Base-by-base conservation (phyloP, 225 moss, liverwort and hornwort species). In the Pleurozium schreberi region DNA sequence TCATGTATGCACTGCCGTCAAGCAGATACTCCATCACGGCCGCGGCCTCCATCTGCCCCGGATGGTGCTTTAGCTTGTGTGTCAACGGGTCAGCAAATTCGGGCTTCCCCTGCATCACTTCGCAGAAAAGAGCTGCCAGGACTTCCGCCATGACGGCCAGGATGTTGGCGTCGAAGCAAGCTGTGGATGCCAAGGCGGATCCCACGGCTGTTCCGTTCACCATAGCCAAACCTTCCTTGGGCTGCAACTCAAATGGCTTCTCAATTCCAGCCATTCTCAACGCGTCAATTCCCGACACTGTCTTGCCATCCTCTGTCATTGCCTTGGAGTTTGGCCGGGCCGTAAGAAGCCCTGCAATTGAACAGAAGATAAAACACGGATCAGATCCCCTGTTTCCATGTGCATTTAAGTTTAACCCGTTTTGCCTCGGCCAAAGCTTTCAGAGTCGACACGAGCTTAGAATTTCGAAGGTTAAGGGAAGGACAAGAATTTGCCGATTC, bases 131-230 rank as follows among this genome's bases (percentile, higher is more conserved):
- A 16, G 93, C 95, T 8, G 94, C 42, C 57, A 95, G 34, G 2
- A 95, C 94, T 47, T 94, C 96, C 28, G 95, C 91, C 79, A 94
- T 86, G 18, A 96, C 92, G 5, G 83, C 94, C 68, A 95, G 14
- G 43, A 95, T 84, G 69, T 95, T 95, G 38, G 95, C 95, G 75
- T 96, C 95, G 85, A 91, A 96, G 85, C 95, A 96, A 3, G 91
- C 74, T 9, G 91, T 96, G 74, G 96, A 91, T 3, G 95, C 95
- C 42, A 95, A 77, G 1, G 86, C 95, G 15, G 93, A 91, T 71
- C 96, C 95, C 21, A 96, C 95, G 6, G 93, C 94, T 9, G 95
- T 96, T 26, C 95, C 95, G 31, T 96, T 96, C 66, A 96, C 96
- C 79, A 96, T 88, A 5, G 95, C 96, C 21, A 96, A 62, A 23